Evolutionary conservation across 1,284 basidiomycete species (phyloP), one percentile per base, ranked within the genome.

Genomic region (Pyrrhoderma noxium): DNA sequence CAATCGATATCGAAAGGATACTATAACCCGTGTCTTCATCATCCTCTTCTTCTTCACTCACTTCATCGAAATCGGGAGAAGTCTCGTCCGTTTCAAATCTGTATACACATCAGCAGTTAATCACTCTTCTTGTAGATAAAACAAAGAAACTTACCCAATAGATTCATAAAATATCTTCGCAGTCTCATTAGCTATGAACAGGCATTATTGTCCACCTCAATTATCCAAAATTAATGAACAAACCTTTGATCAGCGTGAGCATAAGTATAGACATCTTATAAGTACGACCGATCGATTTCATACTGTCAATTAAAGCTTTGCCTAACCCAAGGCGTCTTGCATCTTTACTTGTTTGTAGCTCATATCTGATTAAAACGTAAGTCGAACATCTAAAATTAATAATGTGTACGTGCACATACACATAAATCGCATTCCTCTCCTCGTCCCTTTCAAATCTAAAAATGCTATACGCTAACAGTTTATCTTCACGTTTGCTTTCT

Each of bases 401-500:
- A 49, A 46, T 43, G 36, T 35, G 25, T 21, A 22, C 18, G 36
- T 22, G 25, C 23, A 57, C 66, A 36, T 59, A 85, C 86, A 86
- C 87, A 60, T 89, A 89, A 3, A 85, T 41, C 2, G 85, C 63
- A 52, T 79, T 67, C 52, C 78, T 70, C 11, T 65, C 68, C 4
- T 76, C 68, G 57, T 89, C 87, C 31, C 67, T 62, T 51, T 87
- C 86, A 55, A 89, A 89, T 2, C 85, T 77, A 62, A 89, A 88
- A 64, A 79, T 77, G 5, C 70, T 61, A 58, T 77, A 89, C 0
- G 77, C 86, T 14, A 74, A 41, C 1, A 75, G 52, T 13, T 57
- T 46, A 19, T 46, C 23, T 47, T 14, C 34, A 44, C 27, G 19
- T 23, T 27, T 23, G 43, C 52, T 2, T 72, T 49, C 18, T 57